Evolutionary conservation across 495 filamentous ascomycete genomes (phyloP).

Genomic region (Penicilliopsis zonata): DNA sequence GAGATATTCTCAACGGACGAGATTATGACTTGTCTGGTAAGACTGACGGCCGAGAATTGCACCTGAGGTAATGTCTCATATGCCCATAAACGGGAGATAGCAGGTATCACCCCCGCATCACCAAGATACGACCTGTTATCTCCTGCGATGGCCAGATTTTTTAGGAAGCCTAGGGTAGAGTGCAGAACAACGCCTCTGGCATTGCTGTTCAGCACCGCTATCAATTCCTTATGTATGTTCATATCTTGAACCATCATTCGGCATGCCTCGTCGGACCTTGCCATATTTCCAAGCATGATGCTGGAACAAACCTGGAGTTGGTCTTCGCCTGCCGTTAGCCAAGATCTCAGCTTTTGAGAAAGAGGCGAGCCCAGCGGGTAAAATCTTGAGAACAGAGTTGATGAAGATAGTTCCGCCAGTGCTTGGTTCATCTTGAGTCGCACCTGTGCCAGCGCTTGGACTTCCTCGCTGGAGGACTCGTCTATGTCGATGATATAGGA

Average conservation of each 20-base stretch:
- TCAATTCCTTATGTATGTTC: slow-evolving; percentile 43
- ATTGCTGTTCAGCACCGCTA: slow-evolving; percentile 35
- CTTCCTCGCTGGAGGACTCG: slow-evolving; percentile 30
- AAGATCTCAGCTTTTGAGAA: slow-evolving; percentile 39
- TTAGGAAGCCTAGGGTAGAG: slow-evolving; percentile 60
- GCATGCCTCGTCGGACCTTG: slow-evolving; percentile 55
- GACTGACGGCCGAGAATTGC: slow-evolving; percentile 55
- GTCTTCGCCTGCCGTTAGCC: slow-evolving; percentile 36
- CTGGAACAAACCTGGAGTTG: slow-evolving; percentile 64
- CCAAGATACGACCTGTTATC: slow-evolving; percentile 50
- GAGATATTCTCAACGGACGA: slow-evolving; percentile 47
- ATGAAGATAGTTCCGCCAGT: slow-evolving; percentile 52
- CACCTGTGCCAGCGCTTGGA: slow-evolving; percentile 39
- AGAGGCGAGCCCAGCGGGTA: slow-evolving; percentile 39
- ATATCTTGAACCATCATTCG: slow-evolving; percentile 39
- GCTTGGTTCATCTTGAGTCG: slow-evolving; percentile 42
- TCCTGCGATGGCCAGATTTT: slow-evolving; percentile 61
- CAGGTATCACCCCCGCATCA: slow-evolving; percentile 34
- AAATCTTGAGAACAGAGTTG: slow-evolving; percentile 37
- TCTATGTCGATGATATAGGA: slow-evolving; percentile 19
- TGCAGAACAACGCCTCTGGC: slow-evolving; percentile 46
- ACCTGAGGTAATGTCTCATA: slow-evolving; percentile 52
- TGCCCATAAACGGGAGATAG: slow-evolving; percentile 49
- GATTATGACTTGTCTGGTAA: slow-evolving; percentile 52
- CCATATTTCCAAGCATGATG: slow-evolving; percentile 66